Conservation (phyloP, 306 rosid genomes). For the Echinosophora koreensis region DNA sequence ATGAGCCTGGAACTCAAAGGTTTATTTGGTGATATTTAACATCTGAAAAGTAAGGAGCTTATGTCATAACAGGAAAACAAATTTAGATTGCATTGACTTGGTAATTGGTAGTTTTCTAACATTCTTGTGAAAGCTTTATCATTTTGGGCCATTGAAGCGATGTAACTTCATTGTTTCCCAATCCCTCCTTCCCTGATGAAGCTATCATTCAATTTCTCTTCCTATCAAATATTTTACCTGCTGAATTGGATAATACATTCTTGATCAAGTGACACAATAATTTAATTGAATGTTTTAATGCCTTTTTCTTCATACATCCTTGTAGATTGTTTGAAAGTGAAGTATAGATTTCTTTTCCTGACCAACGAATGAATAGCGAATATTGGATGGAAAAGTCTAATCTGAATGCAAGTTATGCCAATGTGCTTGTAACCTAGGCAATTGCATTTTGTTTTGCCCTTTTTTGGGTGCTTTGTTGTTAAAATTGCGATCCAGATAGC, state of each 20-base stretch:
- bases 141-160: background rate
- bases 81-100: background rate
- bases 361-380: no score
- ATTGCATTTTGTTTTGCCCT: no score
- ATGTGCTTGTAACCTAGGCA: no score
- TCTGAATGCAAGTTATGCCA: no score
- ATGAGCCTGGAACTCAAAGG: constrained; percentile 86
- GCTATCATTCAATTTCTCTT: background rate
- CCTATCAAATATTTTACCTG: background rate
- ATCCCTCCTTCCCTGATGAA: constrained; percentile 11
- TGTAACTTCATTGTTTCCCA: background rate
- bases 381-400: no score
- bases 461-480: no score
- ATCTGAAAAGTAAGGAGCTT: constrained; percentile 3
- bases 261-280: background rate
- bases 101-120: background rate
- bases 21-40: constrained; percentile 73
- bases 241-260: background rate
- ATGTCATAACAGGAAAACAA: background rate
- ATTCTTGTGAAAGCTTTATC: background rate
- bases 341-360: no score
- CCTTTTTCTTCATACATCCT: background rate
- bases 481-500: no score
- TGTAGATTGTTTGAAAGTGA: no score
- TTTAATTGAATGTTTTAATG: background rate